These are phyloP conservation scores for Carex cristatella DNA, from an alignment of 176 grass and related monocot genomes.

Conservation along the genomic window DNA sequence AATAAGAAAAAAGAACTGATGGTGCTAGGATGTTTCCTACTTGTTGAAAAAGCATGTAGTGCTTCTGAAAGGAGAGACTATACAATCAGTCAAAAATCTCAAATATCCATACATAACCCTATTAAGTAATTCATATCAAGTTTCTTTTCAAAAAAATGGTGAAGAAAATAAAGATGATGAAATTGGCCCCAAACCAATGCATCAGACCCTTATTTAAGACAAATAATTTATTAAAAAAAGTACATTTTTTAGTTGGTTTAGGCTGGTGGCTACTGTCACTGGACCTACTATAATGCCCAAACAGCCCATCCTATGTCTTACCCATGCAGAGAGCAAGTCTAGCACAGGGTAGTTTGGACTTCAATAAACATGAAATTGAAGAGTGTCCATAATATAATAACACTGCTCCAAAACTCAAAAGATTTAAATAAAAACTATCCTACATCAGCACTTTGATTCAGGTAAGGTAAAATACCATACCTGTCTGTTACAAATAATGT, in stretches of 20 bases:
- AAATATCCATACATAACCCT: neutral
- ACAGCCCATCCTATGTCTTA: neutral
- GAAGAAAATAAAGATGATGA: neutral
- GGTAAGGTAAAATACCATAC: neutral
- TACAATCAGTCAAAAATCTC: neutral
- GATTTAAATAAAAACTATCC: neutral
- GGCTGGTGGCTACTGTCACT: neutral
- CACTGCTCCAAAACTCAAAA: conserved; percentile 13
- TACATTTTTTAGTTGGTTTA: neutral
- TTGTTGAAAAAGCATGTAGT: neutral
- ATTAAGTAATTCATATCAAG: neutral
- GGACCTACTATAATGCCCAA: neutral
- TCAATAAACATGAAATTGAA: neutral
- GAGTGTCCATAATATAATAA: neutral
- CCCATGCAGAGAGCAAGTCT: neutral
- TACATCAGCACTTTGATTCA: neutral
- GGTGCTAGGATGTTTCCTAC: neutral
- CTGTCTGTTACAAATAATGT: neutral
- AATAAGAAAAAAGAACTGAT: neutral
- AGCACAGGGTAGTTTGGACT: neutral
- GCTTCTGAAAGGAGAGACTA: neutral
- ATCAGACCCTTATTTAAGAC: neutral
- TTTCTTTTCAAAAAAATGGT: neutral
- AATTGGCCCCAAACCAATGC: neutral
- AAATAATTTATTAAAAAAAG: neutral